Evolutionary conservation across 2,329 filamentous ascomycete genomes (phyloP).

Genomic region (Dactylellina parvicollis): DNA sequence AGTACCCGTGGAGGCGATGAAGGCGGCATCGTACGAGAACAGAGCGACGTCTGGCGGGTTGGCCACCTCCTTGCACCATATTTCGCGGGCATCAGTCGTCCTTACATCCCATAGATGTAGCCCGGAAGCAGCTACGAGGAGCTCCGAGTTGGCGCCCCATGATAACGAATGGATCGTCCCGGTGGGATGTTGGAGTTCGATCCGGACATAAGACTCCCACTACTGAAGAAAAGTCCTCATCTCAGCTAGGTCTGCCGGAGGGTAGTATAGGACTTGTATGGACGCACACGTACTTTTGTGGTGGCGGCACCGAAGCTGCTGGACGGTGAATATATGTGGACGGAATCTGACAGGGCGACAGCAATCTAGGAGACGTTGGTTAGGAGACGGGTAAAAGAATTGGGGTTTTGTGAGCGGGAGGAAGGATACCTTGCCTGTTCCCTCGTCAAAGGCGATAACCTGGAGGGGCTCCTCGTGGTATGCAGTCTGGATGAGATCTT

Average conservation of each 20-base stretch:
- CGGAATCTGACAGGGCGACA: slow-evolving; percentile 40
- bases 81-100: slow-evolving; percentile 64
- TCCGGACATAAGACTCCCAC: slow-evolving; percentile 70
- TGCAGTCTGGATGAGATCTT: slow-evolving; percentile 84
- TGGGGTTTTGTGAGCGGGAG: slow-evolving; percentile 61
- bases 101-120: slow-evolving; percentile 69
- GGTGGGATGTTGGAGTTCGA: slow-evolving; percentile 67
- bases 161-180: slow-evolving; percentile 72
- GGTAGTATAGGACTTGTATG: background rate
- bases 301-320: slow-evolving; percentile 5
- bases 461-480: slow-evolving; percentile 83
- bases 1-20: slow-evolving; percentile 82
- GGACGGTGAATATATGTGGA: slow-evolving; percentile 37
- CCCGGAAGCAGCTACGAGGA: slow-evolving; percentile 80
- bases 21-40: slow-evolving; percentile 85
- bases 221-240: slow-evolving; percentile 59
- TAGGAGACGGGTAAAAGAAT: background rate
- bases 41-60: slow-evolving; percentile 77
- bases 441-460: slow-evolving; percentile 82
- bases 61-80: slow-evolving; percentile 80
- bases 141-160: slow-evolving; percentile 86
- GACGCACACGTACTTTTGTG: slow-evolving; percentile 47
- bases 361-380: slow-evolving; percentile 5
- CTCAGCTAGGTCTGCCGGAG: slow-evolving; percentile 12
- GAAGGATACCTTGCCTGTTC: slow-evolving; percentile 78